phyloP scores from a whole-genome alignment of 2,329 filamentous ascomycete species.

The Salinomyces thailandicus region DNA sequence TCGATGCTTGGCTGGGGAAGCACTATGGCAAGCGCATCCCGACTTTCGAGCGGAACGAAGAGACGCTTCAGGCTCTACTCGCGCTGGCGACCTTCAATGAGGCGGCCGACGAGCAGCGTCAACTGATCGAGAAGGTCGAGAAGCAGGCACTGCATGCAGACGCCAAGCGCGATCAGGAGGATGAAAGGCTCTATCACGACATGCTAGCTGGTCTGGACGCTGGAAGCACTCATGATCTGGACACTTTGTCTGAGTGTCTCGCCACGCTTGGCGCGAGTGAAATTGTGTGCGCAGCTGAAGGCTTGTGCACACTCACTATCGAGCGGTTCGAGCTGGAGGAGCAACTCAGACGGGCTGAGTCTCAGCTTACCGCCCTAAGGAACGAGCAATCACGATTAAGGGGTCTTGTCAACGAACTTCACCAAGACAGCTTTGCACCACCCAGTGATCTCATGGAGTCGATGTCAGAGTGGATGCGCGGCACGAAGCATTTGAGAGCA shows the following conservation, averaged over 20 bases:
- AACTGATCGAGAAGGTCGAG: slow-evolving; percentile 49
- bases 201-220: slow-evolving; percentile 7
- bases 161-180: slow-evolving; percentile 12
- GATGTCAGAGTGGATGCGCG: slow-evolving; percentile 64
- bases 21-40: slow-evolving; percentile 59
- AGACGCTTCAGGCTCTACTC: slow-evolving; percentile 67
- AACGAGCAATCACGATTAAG: slow-evolving; percentile 14
- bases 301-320: slow-evolving; percentile 9
- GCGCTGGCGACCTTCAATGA: slow-evolving; percentile 68
- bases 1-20: slow-evolving; percentile 70
- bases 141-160: slow-evolving; percentile 48
- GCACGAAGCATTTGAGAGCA: slow-evolving; percentile 53
- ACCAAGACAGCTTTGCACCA: slow-evolving; percentile 28
- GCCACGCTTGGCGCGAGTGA: slow-evolving; percentile 24
- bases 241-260: slow-evolving; percentile 29
- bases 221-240: slow-evolving; percentile 16
- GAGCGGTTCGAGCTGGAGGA: slow-evolving; percentile 19
- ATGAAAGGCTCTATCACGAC: slow-evolving; percentile 9
- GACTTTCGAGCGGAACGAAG: slow-evolving; percentile 73
- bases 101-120: slow-evolving; percentile 59
- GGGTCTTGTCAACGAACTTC: slow-evolving; percentile 14
- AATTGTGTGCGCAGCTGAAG: slow-evolving; percentile 16
- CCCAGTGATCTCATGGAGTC: slow-evolving; percentile 51
- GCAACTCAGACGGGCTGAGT: slow-evolving; percentile 15
- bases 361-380: slow-evolving; percentile 17